Evolutionary conservation across 306 rosid genomes (phyloP), one percentile per base, ranked within the genome.

Genomic region (Myrica gale): DNA sequence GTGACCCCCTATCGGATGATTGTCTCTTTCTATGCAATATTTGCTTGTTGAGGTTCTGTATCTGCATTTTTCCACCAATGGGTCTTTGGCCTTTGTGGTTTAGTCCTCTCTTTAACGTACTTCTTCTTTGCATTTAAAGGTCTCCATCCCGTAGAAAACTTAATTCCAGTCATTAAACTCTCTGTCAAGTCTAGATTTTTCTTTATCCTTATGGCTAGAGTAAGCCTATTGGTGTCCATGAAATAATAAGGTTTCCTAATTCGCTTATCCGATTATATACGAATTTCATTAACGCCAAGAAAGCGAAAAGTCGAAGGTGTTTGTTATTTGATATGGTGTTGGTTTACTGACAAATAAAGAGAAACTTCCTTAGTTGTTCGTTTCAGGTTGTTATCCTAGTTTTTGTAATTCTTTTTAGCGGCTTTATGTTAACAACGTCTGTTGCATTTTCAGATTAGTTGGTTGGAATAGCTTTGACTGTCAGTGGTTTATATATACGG

Each of bases 361-460:
- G 66, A 55, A 47, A 19, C 47, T 66, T 11, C 23, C 12, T 51
- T 79, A 20, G 19, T 74, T 71, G 26, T 11, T 78, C 80, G 74
- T 46, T 44, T 78, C 13, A 13, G 43, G 48, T 74, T n/a, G 15
- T 56, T 53, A 62, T 53, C 15, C 20, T 23, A 43, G 51, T 47
- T 48, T 74, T 65, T 57, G 23, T 56, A 39, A 67, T 68, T 68
- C 65, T 11, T 68, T 77, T 23, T 76, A 37, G 51, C 11, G 42
- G 57, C 76, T 68, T 47, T 16, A 19, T 77, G 47, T 69, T 72
- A 58, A 69, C 54, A 41, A 39, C 57, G 48, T 32, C 53, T 41
- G 39, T 72, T 74, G 44, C 39, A 65, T 66, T 32, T 32, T 82
- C 77, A 85, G 85, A 74, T 43, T 53, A 68, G n/a, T 54, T 32